Base-by-base conservation (phyloP, 2,329 filamentous ascomycete species). In the Fusarium sp. region DNA sequence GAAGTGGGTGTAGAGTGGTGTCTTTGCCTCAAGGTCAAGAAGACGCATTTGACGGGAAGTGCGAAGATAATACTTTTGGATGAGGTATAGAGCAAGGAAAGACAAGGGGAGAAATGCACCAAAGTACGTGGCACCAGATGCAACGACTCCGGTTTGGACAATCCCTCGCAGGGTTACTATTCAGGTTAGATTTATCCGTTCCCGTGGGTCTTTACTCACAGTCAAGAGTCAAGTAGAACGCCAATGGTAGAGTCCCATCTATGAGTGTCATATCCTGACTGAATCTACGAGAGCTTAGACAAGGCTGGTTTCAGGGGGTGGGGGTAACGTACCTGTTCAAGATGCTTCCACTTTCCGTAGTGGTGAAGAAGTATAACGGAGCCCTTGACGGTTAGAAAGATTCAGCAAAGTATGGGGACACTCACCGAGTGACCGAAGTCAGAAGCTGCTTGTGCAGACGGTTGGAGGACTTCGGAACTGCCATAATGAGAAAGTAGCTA, bases 1-100 rank as follows among this genome's bases (percentile, higher is more conserved):
- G 69, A 89, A 88, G 46, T 88, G 85, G 0, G 86, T 85, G 72
- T 86, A 88, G 0, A 89, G 80, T 1, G 86, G 85, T 0, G 83
- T 82, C 66, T 86, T 85, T 27, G 83, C 80, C 74, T 89, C 87
- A 0, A 89, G 78, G 58, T 89, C 87, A 2, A 89, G 79, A 8
- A 87, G 82, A 14, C 88, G 82, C 29, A 89, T 76, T 72, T 88
- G 87, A 0, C 87, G 83, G 0, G 87, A 88, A 0, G 87, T 89
- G 1, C 85, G 82, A 4, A 89, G 81, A 71, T 89, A 89, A 65
- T 84, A 81, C 59, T 83, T 85, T 62, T 88, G 86, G 7, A 88
- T 78, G 1, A 83, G 56, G 66, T 85, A 87, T 1, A 86, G 70
- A 0, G 80, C 78, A 9, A 82, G 63, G 24, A 87, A 75, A 3